phyloP scores from a whole-genome alignment of 306 rosid species.

The Lupinus albus region DNA sequence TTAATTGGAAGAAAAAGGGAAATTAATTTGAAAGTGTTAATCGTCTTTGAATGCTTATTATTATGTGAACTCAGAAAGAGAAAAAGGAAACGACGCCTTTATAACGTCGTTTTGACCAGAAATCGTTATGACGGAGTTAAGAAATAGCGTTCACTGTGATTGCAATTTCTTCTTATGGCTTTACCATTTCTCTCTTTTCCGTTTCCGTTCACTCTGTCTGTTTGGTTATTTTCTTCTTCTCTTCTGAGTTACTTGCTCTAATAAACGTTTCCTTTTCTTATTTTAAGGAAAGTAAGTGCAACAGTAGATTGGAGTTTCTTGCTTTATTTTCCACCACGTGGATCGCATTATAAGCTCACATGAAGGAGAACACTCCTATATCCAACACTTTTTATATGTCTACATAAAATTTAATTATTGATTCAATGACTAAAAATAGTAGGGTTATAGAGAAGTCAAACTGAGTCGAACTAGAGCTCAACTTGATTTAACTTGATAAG shows the following conservation, averaged over 20 bases:
- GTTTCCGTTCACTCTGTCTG: background rate
- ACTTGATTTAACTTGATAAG: too few species aligned
- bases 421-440: too few species aligned
- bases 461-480: too few species aligned
- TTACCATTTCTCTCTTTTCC: background rate
- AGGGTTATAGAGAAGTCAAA: too few species aligned
- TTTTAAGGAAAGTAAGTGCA: background rate
- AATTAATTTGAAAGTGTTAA: conserved; percentile 13
- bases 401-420: too few species aligned
- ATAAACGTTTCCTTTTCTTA: background rate
- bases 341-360: conserved; percentile 37
- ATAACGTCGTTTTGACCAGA: conserved; percentile 28
- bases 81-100: conserved; percentile 39
- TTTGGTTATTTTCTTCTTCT: background rate
- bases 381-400: background rate
- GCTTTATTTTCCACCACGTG: conserved; percentile 45
- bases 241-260: background rate
- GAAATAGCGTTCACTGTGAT: background rate
- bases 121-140: conserved; percentile 51
- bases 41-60: conserved; percentile 18
- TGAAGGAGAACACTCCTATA: conserved; percentile 8
- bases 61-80: background rate
- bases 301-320: background rate
- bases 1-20: conserved; percentile 15
- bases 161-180: background rate